Base-by-base conservation (phyloP, 2,329 filamentous ascomycete genomes). In the Trichothecium roseum region DNA sequence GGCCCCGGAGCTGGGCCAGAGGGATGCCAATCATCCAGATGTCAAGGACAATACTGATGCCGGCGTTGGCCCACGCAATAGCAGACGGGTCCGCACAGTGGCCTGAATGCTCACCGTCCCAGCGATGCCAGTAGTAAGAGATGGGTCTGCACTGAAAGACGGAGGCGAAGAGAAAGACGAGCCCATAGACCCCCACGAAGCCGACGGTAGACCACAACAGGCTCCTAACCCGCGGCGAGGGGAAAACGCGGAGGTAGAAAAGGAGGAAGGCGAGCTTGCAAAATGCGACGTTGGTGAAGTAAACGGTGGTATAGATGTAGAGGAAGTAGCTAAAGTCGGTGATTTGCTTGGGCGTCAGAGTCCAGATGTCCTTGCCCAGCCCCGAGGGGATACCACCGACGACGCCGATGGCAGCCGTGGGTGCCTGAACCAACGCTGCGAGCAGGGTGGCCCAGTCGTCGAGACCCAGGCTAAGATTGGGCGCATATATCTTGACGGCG, bases 211-310 rank as follows among this genome's bases (percentile, higher is more conserved):
- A 55, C 52, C 57, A 62, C 5, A 72, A 53, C 10, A 66, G 32
- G 5, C 50, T 52, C 12, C 59, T 57, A 8, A 71, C 57, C 3
- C 32, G 38, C 0, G 35, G 40, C 0, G 51, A 45, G 0, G 67
- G 67, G 41, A 77, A 77, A 37, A 76, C 66, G 35, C 68, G 63
- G 5, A 71, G 52, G 44, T 73, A 75, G 49, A 76, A 73, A 45
- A 68, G 58, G 1, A 76, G 52, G 17, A 77, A 55, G 1, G 69
- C 62, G 4, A 70, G 48, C 42, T 74, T 72, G 13, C 69, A 55
- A 18, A 69, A 50, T 2, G 63, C 52, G 10, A 70, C 48, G 13
- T 64, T 52, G 3, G 51, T 35, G 44, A 72, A 69, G 48, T 74
- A 72, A 16, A 69, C 34, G 6, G 56, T 41, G 18, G 63, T 59